Conservation (phyloP, 306 rosid genomes). For the Clitoria ternatea region DNA sequence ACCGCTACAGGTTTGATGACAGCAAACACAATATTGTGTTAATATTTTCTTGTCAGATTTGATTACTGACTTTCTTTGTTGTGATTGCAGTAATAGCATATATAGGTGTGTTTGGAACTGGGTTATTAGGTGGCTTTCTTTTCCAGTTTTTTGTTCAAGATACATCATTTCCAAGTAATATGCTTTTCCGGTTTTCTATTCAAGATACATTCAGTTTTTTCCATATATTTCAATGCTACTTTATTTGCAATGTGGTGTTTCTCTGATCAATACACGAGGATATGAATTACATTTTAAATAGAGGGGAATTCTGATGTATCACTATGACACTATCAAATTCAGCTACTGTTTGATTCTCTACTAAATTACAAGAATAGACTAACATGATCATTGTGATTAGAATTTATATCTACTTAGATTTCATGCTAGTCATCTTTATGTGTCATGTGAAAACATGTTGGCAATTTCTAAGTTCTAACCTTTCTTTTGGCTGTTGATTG, state of each 20-base stretch:
- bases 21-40: neutral
- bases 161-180: constrained; percentile 72
- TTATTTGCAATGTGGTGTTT: constrained; percentile 12
- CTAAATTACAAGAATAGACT: neutral
- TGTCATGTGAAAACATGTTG: neutral
- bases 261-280: neutral
- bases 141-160: constrained; percentile 71
- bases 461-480: neutral
- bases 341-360: neutral
- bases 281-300: neutral
- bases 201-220: too few relatives aligned
- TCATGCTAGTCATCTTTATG: constrained; percentile 9
- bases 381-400: neutral
- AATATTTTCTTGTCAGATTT: neutral
- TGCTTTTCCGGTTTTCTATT: too few relatives aligned
- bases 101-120: constrained; percentile 76
- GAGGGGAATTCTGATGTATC: neutral
- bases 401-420: neutral
- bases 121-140: constrained; percentile 78
- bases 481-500: constrained; percentile 13
- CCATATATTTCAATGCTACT: too few relatives aligned
- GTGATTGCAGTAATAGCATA: constrained; percentile 60
- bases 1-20: constrained; percentile 80
- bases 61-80: constrained; percentile 17
- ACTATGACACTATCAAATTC: neutral